These are phyloP conservation scores for Pseudopyrenochaeta lycopersici DNA, from an alignment of 2,329 filamentous ascomycete genomes.

Conservation along the genomic window DNA sequence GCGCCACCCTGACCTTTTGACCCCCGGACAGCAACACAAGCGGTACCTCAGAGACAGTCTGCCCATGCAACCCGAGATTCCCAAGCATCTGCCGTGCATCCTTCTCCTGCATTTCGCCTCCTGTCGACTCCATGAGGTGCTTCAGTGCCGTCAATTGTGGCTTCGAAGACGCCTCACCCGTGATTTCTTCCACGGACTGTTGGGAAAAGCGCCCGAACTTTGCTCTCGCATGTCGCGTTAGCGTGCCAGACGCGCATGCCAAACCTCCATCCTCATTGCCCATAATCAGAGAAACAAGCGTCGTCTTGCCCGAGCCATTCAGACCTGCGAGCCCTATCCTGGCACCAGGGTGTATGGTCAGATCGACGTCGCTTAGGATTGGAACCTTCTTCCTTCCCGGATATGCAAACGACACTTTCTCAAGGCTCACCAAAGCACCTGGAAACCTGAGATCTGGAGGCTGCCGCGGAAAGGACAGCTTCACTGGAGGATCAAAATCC, in stretches of 20 bases:
- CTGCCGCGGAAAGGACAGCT: constrained; percentile 66
- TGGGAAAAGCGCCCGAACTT: constrained; percentile 82
- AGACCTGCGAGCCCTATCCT: constrained; percentile 79
- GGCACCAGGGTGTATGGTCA: constrained; percentile 77
- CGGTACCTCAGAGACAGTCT: constrained; percentile 76
- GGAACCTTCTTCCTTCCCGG: constrained; percentile 49
- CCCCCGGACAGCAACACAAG: constrained; percentile 79
- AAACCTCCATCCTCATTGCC: constrained; percentile 53
- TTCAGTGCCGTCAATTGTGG: constrained; percentile 70
- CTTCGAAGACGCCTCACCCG: constrained; percentile 61
- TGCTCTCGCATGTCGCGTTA: constrained; percentile 73
- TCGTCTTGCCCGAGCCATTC: constrained; percentile 85
- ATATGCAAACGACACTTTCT: constrained; percentile 74
- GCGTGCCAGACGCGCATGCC: constrained; percentile 67
- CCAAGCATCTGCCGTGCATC: constrained; percentile 72
- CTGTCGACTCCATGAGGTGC: constrained; percentile 66
- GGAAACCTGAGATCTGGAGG: constrained; percentile 78
- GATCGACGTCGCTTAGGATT: constrained; percentile 69
- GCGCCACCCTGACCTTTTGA: constrained; percentile 71
- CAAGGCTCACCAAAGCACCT: constrained; percentile 75
- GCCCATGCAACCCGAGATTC: constrained; percentile 74
- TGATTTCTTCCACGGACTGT: constrained; percentile 76
- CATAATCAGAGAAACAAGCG: constrained; percentile 76
- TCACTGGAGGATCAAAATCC: constrained; percentile 63
- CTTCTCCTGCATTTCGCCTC: constrained; percentile 68